phyloP scores from a whole-genome alignment of 2,329 filamentous ascomycete genomes.

The Penicillium sp. region DNA sequence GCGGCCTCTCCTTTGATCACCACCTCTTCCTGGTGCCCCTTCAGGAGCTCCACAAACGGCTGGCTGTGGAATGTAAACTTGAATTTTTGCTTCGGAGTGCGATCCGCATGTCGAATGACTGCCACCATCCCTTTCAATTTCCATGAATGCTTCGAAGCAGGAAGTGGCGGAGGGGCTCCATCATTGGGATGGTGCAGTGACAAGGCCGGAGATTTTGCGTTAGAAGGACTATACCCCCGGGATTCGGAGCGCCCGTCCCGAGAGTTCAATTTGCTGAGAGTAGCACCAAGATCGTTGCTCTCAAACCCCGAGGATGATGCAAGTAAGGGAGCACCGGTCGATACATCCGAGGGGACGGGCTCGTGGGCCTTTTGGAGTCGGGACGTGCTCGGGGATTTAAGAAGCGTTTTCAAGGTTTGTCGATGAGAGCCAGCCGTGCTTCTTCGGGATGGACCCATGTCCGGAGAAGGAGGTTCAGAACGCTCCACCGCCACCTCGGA shows the following conservation, averaged over 20 bases:
- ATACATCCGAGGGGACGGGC: constrained; percentile 47
- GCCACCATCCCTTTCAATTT: constrained; percentile 97
- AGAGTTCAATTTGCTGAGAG: constrained; percentile 16
- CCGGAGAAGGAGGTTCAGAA: constrained; percentile 36
- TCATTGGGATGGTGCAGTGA: constrained; percentile 27
- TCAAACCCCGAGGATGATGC: constrained; percentile 37
- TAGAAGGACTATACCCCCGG: constrained; percentile 24
- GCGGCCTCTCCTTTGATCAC: constrained; percentile 89
- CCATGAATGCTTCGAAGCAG: constrained; percentile 87
- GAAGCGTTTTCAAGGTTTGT: constrained; percentile 55
- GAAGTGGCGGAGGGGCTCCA: constrained; percentile 50
- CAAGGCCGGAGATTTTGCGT: constrained; percentile 26
- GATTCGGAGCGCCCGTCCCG: constrained; percentile 24
- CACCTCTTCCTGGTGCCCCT: constrained; percentile 94
- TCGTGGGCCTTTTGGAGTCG: constrained; percentile 50
- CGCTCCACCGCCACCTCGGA: constrained; percentile 34
- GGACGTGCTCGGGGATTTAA: constrained; percentile 65
- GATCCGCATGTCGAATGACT: constrained; percentile 92
- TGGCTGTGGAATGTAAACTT: constrained; percentile 98
- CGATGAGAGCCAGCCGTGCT: constrained; percentile 45
- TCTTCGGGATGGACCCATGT: constrained; percentile 36
- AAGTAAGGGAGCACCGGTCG: constrained; percentile 29
- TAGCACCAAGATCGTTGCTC: constrained; percentile 21
- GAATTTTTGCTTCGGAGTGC: constrained; percentile 98
- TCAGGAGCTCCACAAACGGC: constrained; percentile 90